Percentiles rank a stretch among this genome's conserved stretches.
These are phyloP conservation scores for Aspergillus arachidicola DNA, from an alignment of 2,329 filamentous ascomycete genomes.

Conservation along the genomic window DNA sequence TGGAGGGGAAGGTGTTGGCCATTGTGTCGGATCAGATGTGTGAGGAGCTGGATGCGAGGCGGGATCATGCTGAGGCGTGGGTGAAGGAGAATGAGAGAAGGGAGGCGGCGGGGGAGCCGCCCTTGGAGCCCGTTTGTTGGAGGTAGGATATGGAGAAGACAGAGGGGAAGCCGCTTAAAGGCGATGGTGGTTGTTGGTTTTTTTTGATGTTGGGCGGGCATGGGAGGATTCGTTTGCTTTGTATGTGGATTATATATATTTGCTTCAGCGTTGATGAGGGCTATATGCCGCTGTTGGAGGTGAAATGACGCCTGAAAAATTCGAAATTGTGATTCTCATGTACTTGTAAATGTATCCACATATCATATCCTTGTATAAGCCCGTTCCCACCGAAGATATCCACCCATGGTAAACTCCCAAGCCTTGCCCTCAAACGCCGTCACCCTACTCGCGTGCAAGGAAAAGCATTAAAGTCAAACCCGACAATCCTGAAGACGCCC, in stretches of 20 bases:
- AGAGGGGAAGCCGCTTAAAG: too few relatives aligned
- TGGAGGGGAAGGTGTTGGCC: not conserved
- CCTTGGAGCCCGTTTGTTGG: not conserved
- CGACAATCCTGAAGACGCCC: constrained; percentile 3
- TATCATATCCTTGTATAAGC: constrained; percentile 1
- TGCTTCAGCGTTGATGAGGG: too few relatives aligned
- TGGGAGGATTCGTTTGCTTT: too few relatives aligned
- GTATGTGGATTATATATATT: too few relatives aligned
- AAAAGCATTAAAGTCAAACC: not conserved
- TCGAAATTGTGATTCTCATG: not conserved
- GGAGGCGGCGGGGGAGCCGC: not conserved
- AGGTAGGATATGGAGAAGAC: not conserved
- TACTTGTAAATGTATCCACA: not conserved
- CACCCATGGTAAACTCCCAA: not conserved
- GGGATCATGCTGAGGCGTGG: not conserved
- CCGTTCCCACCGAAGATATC: not conserved
- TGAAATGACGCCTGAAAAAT: not conserved
- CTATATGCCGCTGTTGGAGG: not conserved
- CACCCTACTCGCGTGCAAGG: not conserved
- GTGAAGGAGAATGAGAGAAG: not conserved
- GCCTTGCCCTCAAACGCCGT: not conserved
- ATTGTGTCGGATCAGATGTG: not conserved
- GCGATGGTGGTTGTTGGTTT: too few relatives aligned
- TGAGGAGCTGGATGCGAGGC: not conserved
- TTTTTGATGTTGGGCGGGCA: not conserved